Base-by-base conservation (phyloP, 2,329 filamentous ascomycete genomes). In the Fusarium sp. region DNA sequence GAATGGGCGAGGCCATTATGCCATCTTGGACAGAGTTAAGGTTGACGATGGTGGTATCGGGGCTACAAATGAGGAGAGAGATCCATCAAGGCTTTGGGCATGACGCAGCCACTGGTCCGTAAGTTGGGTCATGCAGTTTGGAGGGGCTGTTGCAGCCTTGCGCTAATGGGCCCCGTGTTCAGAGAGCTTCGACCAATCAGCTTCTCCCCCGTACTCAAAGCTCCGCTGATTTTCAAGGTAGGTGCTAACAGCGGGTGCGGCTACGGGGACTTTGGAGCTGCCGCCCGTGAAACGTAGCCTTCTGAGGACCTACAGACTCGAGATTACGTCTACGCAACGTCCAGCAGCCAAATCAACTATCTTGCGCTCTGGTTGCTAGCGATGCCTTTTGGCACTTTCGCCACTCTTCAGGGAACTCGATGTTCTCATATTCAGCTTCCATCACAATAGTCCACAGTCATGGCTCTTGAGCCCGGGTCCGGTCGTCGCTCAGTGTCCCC, bases 401-500 rank as follows among this genome's bases (percentile, higher is more conserved):
- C 58, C 61, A 44, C 49, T 44, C 50, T 54, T 20, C 34, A 67
- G 67, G 54, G 60, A 70, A 55, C 64, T 55, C 49, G 42, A 76
- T 77, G 75, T 70, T 64, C 66, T 65, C 69, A 46, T 54, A 31
- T 49, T 55, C 59, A 23, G 46, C 50, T 55, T 65, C 59, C 57
- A 69, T 64, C 59, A 56, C 62, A 65, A 66, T 58, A 69, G 58
- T 68, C 72, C 69, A 72, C 72, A 76, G 82, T 69, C 73, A 91
- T 92, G 90, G 84, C 87, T 77, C 87, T 89, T 82, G 89, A 91
- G 79, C 83, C 85, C 62, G 83, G 81, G 71, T 80, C 83, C 70
- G 82, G 82, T 71, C 85, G 85, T 65, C 85, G 85, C 75, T 89
- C 88, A 62, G 81, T 83, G 73, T 96, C 93, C 68, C 93, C 93